Percentiles rank a stretch among this genome's conserved stretches.
These are phyloP conservation scores for Adansonia grandidieri DNA, from an alignment of 441 rosid genomes.

Conservation along the genomic window DNA sequence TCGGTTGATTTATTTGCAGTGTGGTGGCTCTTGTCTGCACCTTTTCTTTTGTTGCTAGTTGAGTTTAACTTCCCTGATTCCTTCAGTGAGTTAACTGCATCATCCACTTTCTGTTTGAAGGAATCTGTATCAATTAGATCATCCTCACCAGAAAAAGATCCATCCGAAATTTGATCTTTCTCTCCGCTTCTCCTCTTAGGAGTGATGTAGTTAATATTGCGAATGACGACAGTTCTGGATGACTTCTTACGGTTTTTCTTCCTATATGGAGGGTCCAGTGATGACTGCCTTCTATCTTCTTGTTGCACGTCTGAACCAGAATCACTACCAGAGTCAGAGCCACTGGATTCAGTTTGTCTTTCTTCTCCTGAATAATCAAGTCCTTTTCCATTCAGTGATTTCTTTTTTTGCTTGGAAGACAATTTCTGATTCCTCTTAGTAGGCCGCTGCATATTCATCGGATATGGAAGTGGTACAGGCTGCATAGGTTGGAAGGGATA, in stretches of 20 bases:
- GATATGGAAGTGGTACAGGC: slow-evolving; percentile 51
- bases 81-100: slow-evolving; percentile 56
- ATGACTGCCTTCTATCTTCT: slow-evolving; percentile 53
- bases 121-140: slow-evolving; percentile 55
- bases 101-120: slow-evolving; percentile 56
- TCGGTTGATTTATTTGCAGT: slow-evolving; percentile 26
- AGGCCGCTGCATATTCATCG: slow-evolving; percentile 56
- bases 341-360: slow-evolving; percentile 50
- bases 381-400: slow-evolving; percentile 45
- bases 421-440: slow-evolving; percentile 31
- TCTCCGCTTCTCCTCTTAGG: slow-evolving; percentile 69
- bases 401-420: slow-evolving; percentile 39
- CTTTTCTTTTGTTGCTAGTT: slow-evolving; percentile 39
- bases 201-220: slow-evolving; percentile 82
- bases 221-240: slow-evolving; percentile 76
- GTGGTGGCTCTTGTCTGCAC: slow-evolving; percentile 29
- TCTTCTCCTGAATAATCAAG: slow-evolving; percentile 50
- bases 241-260: slow-evolving; percentile 59
- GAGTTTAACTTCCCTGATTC: slow-evolving; percentile 42
- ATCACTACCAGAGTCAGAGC: slow-evolving; percentile 53
- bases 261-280: slow-evolving; percentile 39
- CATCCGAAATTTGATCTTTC: slow-evolving; percentile 39
- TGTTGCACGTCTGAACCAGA: slow-evolving; percentile 46
- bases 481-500: slow-evolving; percentile 72
- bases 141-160: slow-evolving; percentile 50